Evolutionary conservation across 2,329 filamentous ascomycete species (phyloP).

Genomic region (Claviceps spartinae): DNA sequence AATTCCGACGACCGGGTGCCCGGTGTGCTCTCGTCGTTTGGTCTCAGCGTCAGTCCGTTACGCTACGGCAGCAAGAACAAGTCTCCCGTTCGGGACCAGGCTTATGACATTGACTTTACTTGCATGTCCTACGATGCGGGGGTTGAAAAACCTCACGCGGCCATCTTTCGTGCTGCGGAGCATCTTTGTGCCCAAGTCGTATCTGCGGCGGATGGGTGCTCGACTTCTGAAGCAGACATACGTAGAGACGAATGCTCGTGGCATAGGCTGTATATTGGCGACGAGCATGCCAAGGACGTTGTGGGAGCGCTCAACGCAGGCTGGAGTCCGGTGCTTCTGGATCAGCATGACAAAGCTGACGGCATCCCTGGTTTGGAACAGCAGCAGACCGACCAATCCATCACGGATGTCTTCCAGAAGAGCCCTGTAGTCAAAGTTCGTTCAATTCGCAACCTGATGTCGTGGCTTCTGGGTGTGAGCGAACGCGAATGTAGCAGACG

Average conservation of each 20-base stretch:
- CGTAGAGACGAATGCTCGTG: slow-evolving; percentile 12
- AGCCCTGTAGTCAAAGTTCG: slow-evolving; percentile 7
- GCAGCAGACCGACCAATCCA: slow-evolving; percentile 1
- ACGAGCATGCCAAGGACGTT: slow-evolving; percentile 37
- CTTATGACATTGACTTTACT: slow-evolving; percentile 36
- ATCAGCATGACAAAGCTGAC: slow-evolving; percentile 2
- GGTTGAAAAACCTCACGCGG: slow-evolving; percentile 40
- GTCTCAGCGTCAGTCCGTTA: slow-evolving; percentile 30
- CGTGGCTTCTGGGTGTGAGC: slow-evolving; percentile 5
- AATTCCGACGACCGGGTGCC: slow-evolving; percentile 51
- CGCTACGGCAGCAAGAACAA: slow-evolving; percentile 13
- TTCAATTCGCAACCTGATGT: slow-evolving; percentile 8
- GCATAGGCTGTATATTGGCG: slow-evolving; percentile 39
- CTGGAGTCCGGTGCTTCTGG: slow-evolving; percentile 13
- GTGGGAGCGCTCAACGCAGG: slow-evolving; percentile 25
- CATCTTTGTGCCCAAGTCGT: slow-evolving; percentile 24
- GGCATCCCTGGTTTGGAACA: slow-evolving; percentile 7
- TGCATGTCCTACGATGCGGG: slow-evolving; percentile 52
- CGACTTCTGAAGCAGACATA: slow-evolving; percentile 4
- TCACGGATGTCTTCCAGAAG: slow-evolving; percentile 6
- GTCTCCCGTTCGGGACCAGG: not conserved
- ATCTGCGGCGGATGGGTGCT: slow-evolving; percentile 4
- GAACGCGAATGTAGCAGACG: not conserved
- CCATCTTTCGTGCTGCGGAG: slow-evolving; percentile 43
- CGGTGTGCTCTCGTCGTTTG: slow-evolving; percentile 37